A percentile compares a stretch with the other conserved stretches of the same genome.
These are phyloP conservation scores for Pinus tabuliformis DNA, from an alignment of 75 land plant genomes.

Conservation along the genomic window DNA sequence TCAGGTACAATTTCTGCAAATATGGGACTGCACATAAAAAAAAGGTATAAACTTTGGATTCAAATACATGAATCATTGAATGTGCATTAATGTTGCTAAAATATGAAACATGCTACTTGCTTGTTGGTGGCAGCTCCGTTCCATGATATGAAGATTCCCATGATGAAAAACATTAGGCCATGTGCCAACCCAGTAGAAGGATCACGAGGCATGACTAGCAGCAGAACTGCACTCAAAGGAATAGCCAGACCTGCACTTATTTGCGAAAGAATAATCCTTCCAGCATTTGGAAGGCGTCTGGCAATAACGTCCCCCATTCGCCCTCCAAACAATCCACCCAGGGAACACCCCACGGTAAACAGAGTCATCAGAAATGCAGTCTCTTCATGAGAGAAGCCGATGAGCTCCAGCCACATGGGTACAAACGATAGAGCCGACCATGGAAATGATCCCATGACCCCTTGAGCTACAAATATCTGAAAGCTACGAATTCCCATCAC, in stretches of 20 bases:
- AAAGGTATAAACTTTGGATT: conserved; percentile 7
- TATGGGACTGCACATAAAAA: conserved; percentile 58
- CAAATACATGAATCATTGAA: not conserved
- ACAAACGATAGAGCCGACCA: conserved; percentile 88
- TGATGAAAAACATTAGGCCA: conserved; percentile 52
- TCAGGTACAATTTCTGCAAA: conserved; percentile 87
- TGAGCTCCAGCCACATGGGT: conserved; percentile 86
- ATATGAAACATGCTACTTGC: conserved; percentile 26
- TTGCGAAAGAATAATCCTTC: conserved; percentile 75
- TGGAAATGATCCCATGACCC: conserved; percentile 76
- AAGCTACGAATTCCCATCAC: conserved; percentile 65
- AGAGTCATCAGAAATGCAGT: conserved; percentile 58
- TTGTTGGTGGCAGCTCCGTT: conserved; percentile 80
- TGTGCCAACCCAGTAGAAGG: conserved; percentile 44
- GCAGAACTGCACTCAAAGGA: conserved; percentile 64
- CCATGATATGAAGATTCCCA: conserved; percentile 75
- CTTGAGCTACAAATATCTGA: conserved; percentile 84
- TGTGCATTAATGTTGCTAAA: not conserved
- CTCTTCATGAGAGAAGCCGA: conserved; percentile 59
- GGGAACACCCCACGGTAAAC: conserved; percentile 49
- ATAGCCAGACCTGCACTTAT: conserved; percentile 75
- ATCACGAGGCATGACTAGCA: conserved; percentile 54
- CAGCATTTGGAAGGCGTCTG: conserved; percentile 54
- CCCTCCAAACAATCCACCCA: conserved; percentile 86
- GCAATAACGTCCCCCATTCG: conserved; percentile 67